A percentile compares a stretch with the other conserved stretches of the same genome.
Conservation (phyloP, 108 stramenopile genomes). For the Fistulifera solaris region DNA sequence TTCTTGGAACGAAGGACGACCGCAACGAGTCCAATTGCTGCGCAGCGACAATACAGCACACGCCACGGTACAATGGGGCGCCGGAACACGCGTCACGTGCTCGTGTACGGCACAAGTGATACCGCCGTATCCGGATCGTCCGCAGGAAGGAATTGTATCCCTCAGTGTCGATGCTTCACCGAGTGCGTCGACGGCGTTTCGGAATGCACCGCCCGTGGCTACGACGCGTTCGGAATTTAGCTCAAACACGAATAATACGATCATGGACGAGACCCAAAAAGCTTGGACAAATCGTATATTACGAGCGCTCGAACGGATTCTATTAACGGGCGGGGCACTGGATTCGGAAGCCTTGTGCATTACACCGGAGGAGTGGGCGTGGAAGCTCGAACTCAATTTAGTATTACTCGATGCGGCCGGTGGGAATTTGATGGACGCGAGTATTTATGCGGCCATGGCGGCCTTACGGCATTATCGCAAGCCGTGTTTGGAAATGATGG, state of each 20-base stretch:
- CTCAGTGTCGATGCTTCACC: slow-evolving; percentile 81
- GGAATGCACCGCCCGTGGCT: slow-evolving; percentile 33
- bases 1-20: slow-evolving; percentile 46
- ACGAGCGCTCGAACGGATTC: slow-evolving; percentile 57
- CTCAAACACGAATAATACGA: slow-evolving; percentile 19
- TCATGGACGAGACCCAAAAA: slow-evolving; percentile 35
- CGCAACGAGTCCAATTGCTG: slow-evolving; percentile 44
- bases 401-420: slow-evolving; percentile 78
- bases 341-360: slow-evolving; percentile 90
- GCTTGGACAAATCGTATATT: slow-evolving; percentile 61
- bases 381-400: slow-evolving; percentile 72
- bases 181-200: slow-evolving; percentile 72
- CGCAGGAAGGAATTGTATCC: slow-evolving; percentile 74
- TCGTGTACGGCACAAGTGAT: slow-evolving; percentile 49
- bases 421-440: slow-evolving; percentile 71
- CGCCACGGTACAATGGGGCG: slow-evolving; percentile 68
- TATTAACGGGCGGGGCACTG: slow-evolving; percentile 62
- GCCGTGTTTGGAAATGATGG: slow-evolving; percentile 49
- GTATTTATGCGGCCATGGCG: slow-evolving; percentile 83
- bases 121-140: slow-evolving; percentile 73
- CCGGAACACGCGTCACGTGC: slow-evolving; percentile 45
- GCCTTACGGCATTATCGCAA: slow-evolving; percentile 85
- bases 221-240: slow-evolving; percentile 28
- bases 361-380: slow-evolving; percentile 77
- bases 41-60: slow-evolving; percentile 56